These are phyloP conservation scores for Astrocystis sublimbata DNA, from an alignment of 495 filamentous ascomycete genomes.

Conservation along the genomic window DNA sequence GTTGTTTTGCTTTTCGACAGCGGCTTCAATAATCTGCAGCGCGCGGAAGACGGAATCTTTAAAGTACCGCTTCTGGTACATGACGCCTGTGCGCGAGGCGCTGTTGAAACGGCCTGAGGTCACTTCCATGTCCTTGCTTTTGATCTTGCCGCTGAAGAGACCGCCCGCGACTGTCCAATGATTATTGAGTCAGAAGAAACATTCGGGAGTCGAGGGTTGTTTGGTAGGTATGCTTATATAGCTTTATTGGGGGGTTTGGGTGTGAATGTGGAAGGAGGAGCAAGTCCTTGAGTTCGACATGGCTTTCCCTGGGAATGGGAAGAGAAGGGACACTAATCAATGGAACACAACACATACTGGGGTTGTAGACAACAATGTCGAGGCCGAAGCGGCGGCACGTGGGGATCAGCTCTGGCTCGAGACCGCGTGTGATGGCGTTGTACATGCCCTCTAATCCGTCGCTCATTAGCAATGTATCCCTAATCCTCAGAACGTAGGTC, in stretches of 20 bases:
- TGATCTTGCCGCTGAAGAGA: conserved; percentile 83
- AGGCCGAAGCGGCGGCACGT: conserved; percentile 75
- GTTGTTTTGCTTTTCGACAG: conserved; percentile 73
- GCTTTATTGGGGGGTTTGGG: neutral
- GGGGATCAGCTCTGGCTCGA: conserved; percentile 74
- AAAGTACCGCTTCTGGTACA: conserved; percentile 82
- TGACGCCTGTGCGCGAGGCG: conserved; percentile 49
- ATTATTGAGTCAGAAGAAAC: too few relatives aligned
- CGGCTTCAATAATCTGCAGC: conserved; percentile 69
- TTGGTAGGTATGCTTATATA: neutral
- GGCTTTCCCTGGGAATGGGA: neutral
- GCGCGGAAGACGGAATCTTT: conserved; percentile 76
- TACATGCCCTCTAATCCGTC: conserved; percentile 52
- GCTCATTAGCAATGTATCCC: neutral
- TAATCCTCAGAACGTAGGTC: neutral
- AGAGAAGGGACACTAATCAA: conserved; percentile 22
- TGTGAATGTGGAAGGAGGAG: neutral
- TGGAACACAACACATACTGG: conserved; percentile 36
- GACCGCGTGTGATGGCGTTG: conserved; percentile 63
- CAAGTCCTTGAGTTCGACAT: neutral
- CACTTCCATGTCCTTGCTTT: conserved; percentile 63
- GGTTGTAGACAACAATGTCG: conserved; percentile 79
- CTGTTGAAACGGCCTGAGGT: conserved; percentile 65
- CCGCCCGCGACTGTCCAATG: conserved; percentile 60
- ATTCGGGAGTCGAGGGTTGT: neutral